These are phyloP conservation scores for Cucurbita argyrosperma DNA, from an alignment of 306 rosid species.

Conservation along the genomic window DNA sequence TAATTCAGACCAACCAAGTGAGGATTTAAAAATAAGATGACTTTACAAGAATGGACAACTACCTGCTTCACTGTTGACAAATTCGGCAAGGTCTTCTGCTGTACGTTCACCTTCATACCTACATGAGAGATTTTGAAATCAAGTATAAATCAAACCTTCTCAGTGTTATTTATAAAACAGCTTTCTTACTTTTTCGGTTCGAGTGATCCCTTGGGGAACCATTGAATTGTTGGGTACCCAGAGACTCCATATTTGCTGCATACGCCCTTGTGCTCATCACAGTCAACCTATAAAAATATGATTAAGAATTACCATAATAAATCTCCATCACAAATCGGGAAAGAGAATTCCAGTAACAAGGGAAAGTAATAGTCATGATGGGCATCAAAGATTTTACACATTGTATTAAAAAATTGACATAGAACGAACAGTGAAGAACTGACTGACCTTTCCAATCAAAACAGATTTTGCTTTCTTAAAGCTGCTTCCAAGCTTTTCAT, in stretches of 20 bases:
- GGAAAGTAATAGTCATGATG: background rate
- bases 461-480: constrained; percentile 52
- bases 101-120: constrained; percentile 72
- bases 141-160: background rate
- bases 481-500: constrained; percentile 61
- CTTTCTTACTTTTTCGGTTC: constrained; percentile 61
- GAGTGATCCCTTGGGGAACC: constrained; percentile 78
- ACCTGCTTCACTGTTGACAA: constrained; percentile 67
- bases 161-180: background rate
- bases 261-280: constrained; percentile 71
- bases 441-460: constrained; percentile 64
- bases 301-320: background rate
- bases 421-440: background rate
- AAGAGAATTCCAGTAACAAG: background rate
- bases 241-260: constrained; percentile 69
- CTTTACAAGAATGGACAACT: constrained; percentile 2
- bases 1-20: background rate
- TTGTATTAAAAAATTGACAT: background rate
- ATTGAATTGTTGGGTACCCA: constrained; percentile 75
- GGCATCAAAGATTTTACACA: background rate
- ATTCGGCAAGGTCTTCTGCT: constrained; percentile 68
- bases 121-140: background rate
- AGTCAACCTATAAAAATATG: constrained; percentile 46
- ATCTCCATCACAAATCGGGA: background rate
- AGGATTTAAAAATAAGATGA: background rate